Percentiles rank a stretch among this genome's conserved stretches.
Evolutionary conservation across 306 rosid species (phyloP).

Genomic region (Styphnolobium japonicum): DNA sequence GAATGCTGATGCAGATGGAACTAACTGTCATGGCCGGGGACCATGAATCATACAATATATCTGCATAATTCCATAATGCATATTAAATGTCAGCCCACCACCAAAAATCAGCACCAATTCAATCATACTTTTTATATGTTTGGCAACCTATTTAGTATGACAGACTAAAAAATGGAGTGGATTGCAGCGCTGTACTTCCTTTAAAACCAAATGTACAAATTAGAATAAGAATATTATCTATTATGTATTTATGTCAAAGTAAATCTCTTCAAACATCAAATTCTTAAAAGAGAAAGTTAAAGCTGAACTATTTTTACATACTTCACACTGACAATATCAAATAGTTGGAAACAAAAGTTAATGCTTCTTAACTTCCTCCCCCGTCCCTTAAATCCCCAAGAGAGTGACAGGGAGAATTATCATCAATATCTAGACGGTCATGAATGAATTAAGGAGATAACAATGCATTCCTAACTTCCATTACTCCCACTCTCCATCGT

Average conservation of each 20-base stretch:
- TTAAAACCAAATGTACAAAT: background rate
- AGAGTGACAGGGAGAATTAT: background rate
- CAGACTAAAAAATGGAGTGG: background rate
- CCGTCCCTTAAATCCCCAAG: background rate
- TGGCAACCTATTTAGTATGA: background rate
- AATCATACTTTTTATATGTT: background rate
- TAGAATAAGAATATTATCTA: background rate
- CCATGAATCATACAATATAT: conserved; percentile 99
- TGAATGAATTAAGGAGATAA: background rate
- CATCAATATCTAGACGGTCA: conserved; percentile 4
- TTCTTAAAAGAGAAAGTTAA: background rate
- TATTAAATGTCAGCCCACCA: conserved; percentile 34
- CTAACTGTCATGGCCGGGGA: conserved; percentile 99
- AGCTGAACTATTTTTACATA: background rate
- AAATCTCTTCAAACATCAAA: conserved; percentile 10
- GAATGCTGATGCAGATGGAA: conserved; percentile 98
- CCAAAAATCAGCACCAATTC: conserved; percentile 2
- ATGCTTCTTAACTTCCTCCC: background rate
- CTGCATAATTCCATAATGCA: conserved; percentile 50
- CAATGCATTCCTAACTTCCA: conserved; percentile 18
- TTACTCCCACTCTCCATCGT: background rate
- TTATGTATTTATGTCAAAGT: conserved; percentile 14
- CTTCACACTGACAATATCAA: background rate
- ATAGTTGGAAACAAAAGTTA: background rate
- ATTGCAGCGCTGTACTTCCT: background rate